Conservation (phyloP, 306 rosid species). For the Dryas drummondii region DNA sequence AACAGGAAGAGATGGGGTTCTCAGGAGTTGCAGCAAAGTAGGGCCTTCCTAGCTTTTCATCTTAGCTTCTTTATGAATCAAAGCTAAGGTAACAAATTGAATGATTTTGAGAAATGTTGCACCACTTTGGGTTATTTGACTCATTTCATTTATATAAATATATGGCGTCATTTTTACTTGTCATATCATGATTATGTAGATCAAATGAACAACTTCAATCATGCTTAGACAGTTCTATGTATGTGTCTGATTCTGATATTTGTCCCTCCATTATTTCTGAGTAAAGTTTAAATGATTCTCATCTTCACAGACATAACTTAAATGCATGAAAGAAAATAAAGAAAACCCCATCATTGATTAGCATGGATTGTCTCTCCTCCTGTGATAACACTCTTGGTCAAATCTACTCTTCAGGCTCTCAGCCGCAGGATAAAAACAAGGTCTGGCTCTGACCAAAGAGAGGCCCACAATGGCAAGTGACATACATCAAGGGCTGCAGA, state of each 20-base stretch:
- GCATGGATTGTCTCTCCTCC: not conserved
- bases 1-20: constrained; percentile 6
- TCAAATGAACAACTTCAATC: not conserved
- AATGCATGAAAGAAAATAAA: constrained; percentile 6
- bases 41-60: constrained; percentile 3
- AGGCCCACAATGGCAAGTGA: constrained; percentile 26
- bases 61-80: not conserved
- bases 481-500: constrained; percentile 12
- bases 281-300: constrained; percentile 2
- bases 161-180: not conserved
- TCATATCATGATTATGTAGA: no score
- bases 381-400: constrained; percentile 8
- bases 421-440: constrained; percentile 17
- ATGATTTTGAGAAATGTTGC: constrained; percentile 8
- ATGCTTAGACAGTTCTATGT: not conserved
- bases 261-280: constrained; percentile 7
- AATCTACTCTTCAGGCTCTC: not conserved
- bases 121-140: not conserved
- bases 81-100: constrained; percentile 8
- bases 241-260: not conserved
- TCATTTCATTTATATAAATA: no score
- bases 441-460: not conserved
- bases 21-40: constrained; percentile 11
- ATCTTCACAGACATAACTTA: not conserved
- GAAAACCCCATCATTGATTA: not conserved